phyloP scores from a whole-genome alignment of 1,139 yeast species.

The Blastobotrys capitulatus region DNA sequence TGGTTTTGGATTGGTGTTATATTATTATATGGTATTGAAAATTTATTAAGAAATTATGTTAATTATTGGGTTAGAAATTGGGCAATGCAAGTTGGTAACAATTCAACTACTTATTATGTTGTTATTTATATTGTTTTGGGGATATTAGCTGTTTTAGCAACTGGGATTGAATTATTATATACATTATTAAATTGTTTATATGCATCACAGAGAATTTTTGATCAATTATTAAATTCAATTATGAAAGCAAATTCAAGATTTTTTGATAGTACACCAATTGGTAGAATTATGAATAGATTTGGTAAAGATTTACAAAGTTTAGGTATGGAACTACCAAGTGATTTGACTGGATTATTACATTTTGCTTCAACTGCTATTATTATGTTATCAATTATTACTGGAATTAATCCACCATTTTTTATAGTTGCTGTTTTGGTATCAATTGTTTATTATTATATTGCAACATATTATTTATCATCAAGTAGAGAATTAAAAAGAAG shows the following conservation, averaged over 20 bases:
- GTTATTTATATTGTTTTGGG: constrained; percentile 60
- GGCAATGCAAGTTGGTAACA: constrained; percentile 62
- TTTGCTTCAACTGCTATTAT: constrained; percentile 63
- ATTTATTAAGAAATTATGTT: constrained; percentile 51
- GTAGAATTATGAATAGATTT: constrained; percentile 87
- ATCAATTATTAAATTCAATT: constrained; percentile 55
- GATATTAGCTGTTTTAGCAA: constrained; percentile 43
- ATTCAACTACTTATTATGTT: constrained; percentile 38
- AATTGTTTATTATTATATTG: constrained; percentile 76
- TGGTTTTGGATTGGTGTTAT: constrained; percentile 39
- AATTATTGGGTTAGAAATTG: constrained; percentile 73
- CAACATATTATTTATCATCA: constrained; percentile 73
- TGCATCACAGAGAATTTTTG: constrained; percentile 76
- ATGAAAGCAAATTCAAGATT: constrained; percentile 74
- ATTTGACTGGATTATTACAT: constrained; percentile 64
- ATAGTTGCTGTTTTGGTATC: constrained; percentile 56
- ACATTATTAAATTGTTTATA: constrained; percentile 34
- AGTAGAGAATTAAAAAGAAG: constrained; percentile 75
- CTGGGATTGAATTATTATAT: neutral
- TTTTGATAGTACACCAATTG: constrained; percentile 92
- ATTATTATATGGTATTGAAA: constrained; percentile 17
- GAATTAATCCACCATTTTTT: constrained; percentile 55
- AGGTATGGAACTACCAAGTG: constrained; percentile 88
- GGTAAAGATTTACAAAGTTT: constrained; percentile 92
- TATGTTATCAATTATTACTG: constrained; percentile 64